Conservation (phyloP, 2,329 filamentous ascomycete genomes). For the Chrysoporthe austroafricana region DNA sequence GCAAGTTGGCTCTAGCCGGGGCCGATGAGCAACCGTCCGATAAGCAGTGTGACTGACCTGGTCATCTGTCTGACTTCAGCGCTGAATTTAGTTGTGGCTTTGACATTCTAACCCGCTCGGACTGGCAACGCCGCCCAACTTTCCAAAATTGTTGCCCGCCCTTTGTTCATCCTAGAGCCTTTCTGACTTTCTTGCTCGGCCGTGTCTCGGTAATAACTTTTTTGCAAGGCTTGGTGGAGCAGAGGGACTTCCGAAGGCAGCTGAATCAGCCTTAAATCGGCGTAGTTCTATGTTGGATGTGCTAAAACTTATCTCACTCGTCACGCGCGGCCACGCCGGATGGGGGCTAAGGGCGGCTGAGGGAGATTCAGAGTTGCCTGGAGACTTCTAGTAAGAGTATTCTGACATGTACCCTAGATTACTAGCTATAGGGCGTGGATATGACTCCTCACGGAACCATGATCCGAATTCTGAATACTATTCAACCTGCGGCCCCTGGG, state of each 20-base stretch:
- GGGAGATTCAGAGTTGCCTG: neutral
- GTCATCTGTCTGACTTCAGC: neutral
- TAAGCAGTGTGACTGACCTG: neutral
- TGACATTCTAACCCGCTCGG: too few species aligned
- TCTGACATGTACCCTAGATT: neutral
- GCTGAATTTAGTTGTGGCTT: too few species aligned
- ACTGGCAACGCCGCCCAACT: too few species aligned
- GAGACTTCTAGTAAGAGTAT: neutral
- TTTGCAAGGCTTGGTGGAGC: neutral
- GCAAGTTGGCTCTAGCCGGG: neutral
- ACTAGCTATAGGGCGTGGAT: neutral
- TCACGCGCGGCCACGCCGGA: neutral
- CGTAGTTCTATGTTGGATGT: neutral
- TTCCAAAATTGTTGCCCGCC: too few species aligned
- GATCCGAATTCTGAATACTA: neutral
- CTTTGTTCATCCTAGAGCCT: neutral
- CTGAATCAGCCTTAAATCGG: neutral
- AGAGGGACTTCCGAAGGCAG: slow-evolving; percentile 3
- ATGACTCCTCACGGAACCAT: neutral
- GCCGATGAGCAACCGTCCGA: neutral
- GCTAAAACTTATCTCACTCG: neutral
- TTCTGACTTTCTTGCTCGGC: neutral
- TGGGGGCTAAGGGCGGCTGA: neutral
- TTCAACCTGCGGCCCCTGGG: neutral
- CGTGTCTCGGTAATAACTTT: neutral